Conservation (phyloP, 192 early-diverging fungal species). For the Linnemannia schmuckeri region DNA sequence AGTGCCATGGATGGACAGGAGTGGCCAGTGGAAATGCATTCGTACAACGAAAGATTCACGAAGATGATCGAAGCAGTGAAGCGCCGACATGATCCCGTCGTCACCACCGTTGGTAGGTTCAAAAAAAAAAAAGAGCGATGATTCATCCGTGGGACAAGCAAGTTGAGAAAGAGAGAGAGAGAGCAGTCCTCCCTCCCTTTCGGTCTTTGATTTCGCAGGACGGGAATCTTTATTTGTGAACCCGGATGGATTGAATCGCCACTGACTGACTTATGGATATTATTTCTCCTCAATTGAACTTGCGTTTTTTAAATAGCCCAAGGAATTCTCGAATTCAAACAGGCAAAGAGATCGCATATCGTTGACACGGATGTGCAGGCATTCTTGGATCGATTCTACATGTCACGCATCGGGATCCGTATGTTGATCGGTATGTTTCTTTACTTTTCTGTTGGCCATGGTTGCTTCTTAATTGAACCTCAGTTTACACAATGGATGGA, state of each 20-base stretch:
- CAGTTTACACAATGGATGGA: background rate
- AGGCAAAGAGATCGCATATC: slow-evolving; percentile 57
- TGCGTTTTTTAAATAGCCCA: slow-evolving; percentile 69
- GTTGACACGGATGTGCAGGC: slow-evolving; percentile 86
- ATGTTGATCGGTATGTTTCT: slow-evolving; percentile 89
- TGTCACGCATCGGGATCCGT: slow-evolving; percentile 98
- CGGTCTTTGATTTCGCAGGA: slow-evolving; percentile 40
- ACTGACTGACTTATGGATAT: background rate
- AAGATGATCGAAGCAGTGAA: slow-evolving; percentile 93
- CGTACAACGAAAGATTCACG: slow-evolving; percentile 89
- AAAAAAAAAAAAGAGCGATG: slow-evolving; percentile 1
- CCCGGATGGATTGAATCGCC: background rate
- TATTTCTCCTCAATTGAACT: background rate
- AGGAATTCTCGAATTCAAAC: slow-evolving; percentile 94
- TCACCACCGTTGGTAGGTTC: slow-evolving; percentile 81
- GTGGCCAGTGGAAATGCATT: slow-evolving; percentile 76
- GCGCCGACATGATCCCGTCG: slow-evolving; percentile 92
- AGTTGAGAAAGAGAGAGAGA: background rate
- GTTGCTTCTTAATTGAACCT: background rate
- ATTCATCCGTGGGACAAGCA: background rate
- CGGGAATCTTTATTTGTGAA: slow-evolving; percentile 9
- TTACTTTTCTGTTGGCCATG: background rate
- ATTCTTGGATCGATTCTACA: slow-evolving; percentile 96
- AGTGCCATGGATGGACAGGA: slow-evolving; percentile 64
- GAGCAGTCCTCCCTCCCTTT: background rate